phyloP scores from a whole-genome alignment of 495 filamentous ascomycete species.

The Daldinia vernicosa region DNA sequence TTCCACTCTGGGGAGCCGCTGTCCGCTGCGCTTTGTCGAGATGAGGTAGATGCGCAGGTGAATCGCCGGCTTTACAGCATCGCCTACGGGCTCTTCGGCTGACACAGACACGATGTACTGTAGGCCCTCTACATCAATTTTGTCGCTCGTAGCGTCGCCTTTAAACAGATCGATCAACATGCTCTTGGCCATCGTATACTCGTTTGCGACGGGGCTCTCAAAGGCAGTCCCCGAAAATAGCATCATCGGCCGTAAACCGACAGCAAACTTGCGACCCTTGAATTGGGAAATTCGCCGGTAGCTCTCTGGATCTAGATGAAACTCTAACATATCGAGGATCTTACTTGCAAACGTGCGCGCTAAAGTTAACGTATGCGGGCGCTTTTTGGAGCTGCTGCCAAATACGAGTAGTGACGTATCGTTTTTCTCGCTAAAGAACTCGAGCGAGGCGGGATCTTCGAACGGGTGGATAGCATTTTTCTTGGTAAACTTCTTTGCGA shows the following conservation, averaged over 20 bases:
- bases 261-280: slow-evolving; percentile 80
- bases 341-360: slow-evolving; percentile 82
- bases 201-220: slow-evolving; percentile 75
- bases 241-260: slow-evolving; percentile 88
- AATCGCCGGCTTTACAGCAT: slow-evolving; percentile 68
- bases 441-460: slow-evolving; percentile 83
- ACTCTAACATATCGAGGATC: slow-evolving; percentile 92
- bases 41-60: slow-evolving; percentile 88
- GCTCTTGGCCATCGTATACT: slow-evolving; percentile 84
- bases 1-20: slow-evolving; percentile 88
- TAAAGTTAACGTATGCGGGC: slow-evolving; percentile 88
- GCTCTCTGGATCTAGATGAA: slow-evolving; percentile 74
- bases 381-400: slow-evolving; percentile 87
- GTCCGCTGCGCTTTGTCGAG: slow-evolving; percentile 82
- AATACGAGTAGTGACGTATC: slow-evolving; percentile 82
- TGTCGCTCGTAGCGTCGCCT: slow-evolving; percentile 65
- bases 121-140: slow-evolving; percentile 92
- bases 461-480: slow-evolving; percentile 95
- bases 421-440: slow-evolving; percentile 96
- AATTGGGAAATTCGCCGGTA: slow-evolving; percentile 76
- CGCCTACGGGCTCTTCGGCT: slow-evolving; percentile 71
- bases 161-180: slow-evolving; percentile 92
- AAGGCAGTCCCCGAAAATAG: slow-evolving; percentile 85
- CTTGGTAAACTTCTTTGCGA: slow-evolving; percentile 88
- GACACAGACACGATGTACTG: slow-evolving; percentile 84